Evolutionary conservation across 2,329 filamentous ascomycete genomes (phyloP).

Genomic region (Fusarium haematococcum): DNA sequence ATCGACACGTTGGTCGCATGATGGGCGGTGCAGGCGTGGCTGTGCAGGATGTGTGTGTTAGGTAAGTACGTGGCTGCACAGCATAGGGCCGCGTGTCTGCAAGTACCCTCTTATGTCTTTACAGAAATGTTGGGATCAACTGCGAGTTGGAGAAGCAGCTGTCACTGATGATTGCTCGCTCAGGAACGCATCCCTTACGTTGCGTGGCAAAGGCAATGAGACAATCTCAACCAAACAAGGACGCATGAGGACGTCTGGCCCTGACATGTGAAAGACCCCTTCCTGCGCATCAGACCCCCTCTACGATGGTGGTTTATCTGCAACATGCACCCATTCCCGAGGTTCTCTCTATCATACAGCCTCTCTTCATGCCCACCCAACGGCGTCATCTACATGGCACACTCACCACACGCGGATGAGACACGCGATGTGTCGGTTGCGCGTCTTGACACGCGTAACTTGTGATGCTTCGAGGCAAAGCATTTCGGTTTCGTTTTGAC

Average conservation of each 20-base stretch:
- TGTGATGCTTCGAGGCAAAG: background rate
- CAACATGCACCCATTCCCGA: constrained; percentile 9
- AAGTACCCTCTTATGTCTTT: constrained; percentile 27
- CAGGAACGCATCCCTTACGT: constrained; percentile 34
- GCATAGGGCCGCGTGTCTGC: rapidly evolving
- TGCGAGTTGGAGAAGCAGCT: constrained; percentile 21
- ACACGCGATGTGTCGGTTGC: constrained; percentile 19
- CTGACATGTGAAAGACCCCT: constrained; percentile 36
- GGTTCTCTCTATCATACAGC: background rate
- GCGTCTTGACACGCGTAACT: constrained; percentile 26
- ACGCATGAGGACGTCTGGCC: constrained; percentile 1
- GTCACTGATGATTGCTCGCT: constrained; percentile 16
- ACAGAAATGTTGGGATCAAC: constrained; percentile 5
- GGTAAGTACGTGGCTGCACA: constrained; percentile 9
- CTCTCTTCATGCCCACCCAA: background rate
- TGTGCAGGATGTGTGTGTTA: constrained; percentile 21
- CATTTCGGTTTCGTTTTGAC: constrained; percentile 6
- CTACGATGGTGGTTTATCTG: constrained; percentile 8
- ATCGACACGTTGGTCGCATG: constrained; percentile 42
- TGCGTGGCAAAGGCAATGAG: constrained; percentile 32
- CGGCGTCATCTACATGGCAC: constrained; percentile 8
- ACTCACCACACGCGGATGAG: constrained; percentile 7
- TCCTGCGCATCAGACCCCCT: background rate
- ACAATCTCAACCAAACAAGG: constrained; percentile 32
- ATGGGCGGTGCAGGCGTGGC: constrained; percentile 39